Evolutionary conservation across 768 basidiomycete genomes (phyloP).

Genomic region (Termitomyces sp.): DNA sequence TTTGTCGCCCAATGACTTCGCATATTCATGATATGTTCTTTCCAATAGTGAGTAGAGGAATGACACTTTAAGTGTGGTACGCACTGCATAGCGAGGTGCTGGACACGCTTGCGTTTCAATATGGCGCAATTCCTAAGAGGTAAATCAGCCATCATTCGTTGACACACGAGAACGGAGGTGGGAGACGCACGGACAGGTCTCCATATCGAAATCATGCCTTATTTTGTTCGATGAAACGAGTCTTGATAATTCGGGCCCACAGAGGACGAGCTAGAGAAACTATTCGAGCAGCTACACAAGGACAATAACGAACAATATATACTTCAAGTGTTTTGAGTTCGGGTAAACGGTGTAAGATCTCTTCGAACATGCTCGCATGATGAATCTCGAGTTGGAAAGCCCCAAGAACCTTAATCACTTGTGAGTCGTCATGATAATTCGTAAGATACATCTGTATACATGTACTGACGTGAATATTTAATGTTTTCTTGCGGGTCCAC

Average conservation of each 20-base stretch:
- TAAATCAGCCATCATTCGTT: neutral
- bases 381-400: conserved; percentile 18
- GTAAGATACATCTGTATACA: neutral
- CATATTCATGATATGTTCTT: conserved; percentile 27
- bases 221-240: neutral
- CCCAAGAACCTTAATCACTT: conserved; percentile 20
- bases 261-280: conserved; percentile 3
- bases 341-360: conserved; percentile 29
- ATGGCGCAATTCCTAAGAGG: conserved; percentile 20
- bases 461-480: conserved; percentile 17
- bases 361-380: conserved; percentile 22
- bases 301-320: neutral
- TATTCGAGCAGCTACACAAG: neutral
- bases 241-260: conserved; percentile 3
- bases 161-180: neutral
- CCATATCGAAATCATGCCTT: conserved; percentile 16
- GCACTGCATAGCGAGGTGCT: conserved; percentile 20
- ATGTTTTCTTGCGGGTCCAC: conserved; percentile 14
- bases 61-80: neutral
- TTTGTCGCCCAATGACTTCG: conserved; percentile 6
- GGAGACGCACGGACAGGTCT: conserved; percentile 24
- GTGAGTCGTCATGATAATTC: neutral
- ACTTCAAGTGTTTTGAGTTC: conserved; percentile 24
- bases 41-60: neutral
- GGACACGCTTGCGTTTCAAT: conserved; percentile 19